Conservation (phyloP, 257 asterid species). For the Thymus mandschuricus region DNA sequence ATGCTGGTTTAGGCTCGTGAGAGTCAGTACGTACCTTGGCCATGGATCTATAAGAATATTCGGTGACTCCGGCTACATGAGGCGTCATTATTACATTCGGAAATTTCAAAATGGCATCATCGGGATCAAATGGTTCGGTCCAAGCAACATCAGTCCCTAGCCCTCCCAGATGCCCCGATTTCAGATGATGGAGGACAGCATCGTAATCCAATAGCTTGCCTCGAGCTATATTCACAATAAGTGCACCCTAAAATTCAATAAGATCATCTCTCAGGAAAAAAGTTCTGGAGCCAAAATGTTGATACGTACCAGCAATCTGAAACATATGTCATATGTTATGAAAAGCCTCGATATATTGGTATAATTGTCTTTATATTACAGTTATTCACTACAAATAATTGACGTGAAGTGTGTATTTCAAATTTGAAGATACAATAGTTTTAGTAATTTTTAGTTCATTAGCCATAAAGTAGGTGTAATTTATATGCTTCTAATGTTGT, state of each 20-base stretch:
- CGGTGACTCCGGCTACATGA: conserved; percentile 94
- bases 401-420: too few relatives aligned
- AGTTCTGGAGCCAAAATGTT: too few relatives aligned
- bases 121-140: conserved; percentile 95
- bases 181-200: conserved; percentile 66
- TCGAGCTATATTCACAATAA: conserved; percentile 78
- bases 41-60: conserved; percentile 73
- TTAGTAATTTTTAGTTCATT: too few relatives aligned
- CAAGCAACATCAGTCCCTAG: conserved; percentile 96
- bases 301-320: too few relatives aligned
- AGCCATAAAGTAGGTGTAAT: too few relatives aligned
- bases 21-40: conserved; percentile 81
- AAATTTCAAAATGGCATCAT: conserved; percentile 71
- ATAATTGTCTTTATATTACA: too few relatives aligned
- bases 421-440: too few relatives aligned
- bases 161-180: conserved; percentile 92
- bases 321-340: too few relatives aligned
- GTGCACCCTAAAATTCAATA: conserved; percentile 62
- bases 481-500: too few relatives aligned
- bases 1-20: background rate
- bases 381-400: too few relatives aligned
- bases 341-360: too few relatives aligned
- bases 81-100: conserved; percentile 89
- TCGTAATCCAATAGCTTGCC: conserved; percentile 87
- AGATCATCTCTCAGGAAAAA: too few relatives aligned